Evolutionary conservation across 225 moss, liverwort and hornwort species (phyloP).

Genomic region (Sphagnum tenellum): DNA sequence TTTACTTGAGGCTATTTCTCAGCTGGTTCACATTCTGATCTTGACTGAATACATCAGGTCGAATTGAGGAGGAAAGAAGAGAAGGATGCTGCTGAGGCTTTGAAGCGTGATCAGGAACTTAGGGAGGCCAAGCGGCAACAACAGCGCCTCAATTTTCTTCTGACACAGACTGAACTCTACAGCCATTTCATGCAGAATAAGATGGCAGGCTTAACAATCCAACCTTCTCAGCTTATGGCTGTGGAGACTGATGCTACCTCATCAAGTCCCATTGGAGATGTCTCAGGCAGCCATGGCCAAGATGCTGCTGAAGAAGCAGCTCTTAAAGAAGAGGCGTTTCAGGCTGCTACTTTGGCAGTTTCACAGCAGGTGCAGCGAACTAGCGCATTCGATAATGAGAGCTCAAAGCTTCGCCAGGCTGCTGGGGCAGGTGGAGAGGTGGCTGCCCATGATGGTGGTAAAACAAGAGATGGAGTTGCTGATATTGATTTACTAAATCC

Average conservation of each 20-base stretch:
- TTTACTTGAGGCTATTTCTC: no score
- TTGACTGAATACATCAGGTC: constrained; percentile 20
- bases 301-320: constrained; percentile 69
- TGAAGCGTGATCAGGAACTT: constrained; percentile 93
- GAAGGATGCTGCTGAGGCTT: constrained; percentile 91
- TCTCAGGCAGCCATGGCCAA: constrained; percentile 23
- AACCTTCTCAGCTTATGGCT: constrained; percentile 19
- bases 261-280: constrained; percentile 11
- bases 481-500: constrained; percentile 92
- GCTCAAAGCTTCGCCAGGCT: constrained; percentile 65
- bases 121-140: constrained; percentile 90
- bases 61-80: constrained; percentile 87
- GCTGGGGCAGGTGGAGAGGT: constrained; percentile 21
- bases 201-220: constrained; percentile 47
- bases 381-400: constrained; percentile 69
- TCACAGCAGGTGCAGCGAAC: constrained; percentile 64
- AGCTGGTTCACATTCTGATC: no score
- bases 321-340: constrained; percentile 69
- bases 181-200: constrained; percentile 98
- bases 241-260: constrained; percentile 13
- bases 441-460: constrained; percentile 19
- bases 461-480: constrained; percentile 37
- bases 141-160: constrained; percentile 89
- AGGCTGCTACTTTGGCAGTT: constrained; percentile 67
- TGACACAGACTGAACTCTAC: constrained; percentile 93